Evolutionary conservation across 495 filamentous ascomycete genomes (phyloP).

Genomic region (Parmelia sp.): DNA sequence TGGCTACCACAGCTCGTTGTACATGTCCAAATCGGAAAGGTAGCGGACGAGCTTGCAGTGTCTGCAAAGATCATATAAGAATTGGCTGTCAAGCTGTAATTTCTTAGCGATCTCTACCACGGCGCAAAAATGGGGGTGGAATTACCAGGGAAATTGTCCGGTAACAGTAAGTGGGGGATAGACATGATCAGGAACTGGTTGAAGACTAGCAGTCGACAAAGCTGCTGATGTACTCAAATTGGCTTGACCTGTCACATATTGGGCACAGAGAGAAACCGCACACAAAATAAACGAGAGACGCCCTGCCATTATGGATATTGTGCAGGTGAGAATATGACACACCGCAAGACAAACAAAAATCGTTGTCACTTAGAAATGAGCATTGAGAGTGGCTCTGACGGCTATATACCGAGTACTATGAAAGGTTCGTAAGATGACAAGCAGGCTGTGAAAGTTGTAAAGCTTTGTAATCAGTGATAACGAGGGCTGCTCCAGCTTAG

Average conservation of each 20-base stretch:
- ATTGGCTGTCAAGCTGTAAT: background rate
- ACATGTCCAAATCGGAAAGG: background rate
- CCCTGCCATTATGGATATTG: background rate
- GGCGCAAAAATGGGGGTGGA: background rate
- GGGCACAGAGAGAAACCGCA: background rate
- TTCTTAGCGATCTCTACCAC: background rate
- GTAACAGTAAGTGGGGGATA: background rate
- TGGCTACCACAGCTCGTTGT: background rate
- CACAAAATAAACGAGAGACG: background rate
- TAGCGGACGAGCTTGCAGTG: background rate
- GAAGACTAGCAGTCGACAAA: background rate
- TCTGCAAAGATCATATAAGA: background rate
- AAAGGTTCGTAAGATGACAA: background rate
- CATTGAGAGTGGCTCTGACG: background rate
- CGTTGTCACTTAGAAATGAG: background rate
- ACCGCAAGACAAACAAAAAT: background rate
- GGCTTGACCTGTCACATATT: background rate
- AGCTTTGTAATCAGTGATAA: background rate
- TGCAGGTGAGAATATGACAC: background rate
- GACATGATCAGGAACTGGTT: background rate
- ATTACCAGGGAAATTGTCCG: background rate
- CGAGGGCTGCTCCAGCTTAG: too few relatives aligned
- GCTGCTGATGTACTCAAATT: background rate
- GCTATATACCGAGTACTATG: background rate
- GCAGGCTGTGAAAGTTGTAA: background rate